Conservation (phyloP, 225 moss, liverwort and hornwort species). For the Bryoerythrophyllum caledonicum region DNA sequence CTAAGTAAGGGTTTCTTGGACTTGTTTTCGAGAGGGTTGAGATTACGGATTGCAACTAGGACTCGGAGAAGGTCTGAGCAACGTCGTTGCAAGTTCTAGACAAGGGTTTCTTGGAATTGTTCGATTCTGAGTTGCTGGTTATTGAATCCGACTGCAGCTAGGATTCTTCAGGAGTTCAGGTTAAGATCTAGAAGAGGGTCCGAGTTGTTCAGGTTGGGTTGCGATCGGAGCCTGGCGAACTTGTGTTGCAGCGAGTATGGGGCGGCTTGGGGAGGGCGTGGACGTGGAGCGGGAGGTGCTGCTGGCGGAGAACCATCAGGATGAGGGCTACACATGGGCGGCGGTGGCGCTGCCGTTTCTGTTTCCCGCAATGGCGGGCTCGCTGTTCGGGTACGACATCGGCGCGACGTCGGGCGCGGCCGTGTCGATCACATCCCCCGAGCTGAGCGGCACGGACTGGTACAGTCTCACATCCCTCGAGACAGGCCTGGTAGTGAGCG, state of each 20-base stretch:
- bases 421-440: conserved; percentile 62
- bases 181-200: background rate
- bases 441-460: conserved; percentile 83
- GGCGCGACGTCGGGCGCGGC: conserved; percentile 92
- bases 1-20: background rate
- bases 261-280: background rate
- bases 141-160: background rate
- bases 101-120: background rate
- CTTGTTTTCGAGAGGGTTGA: background rate
- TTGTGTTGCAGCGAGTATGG: conserved; percentile 29
- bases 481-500: conserved; percentile 87
- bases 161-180: background rate
- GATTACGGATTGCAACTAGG: no score
- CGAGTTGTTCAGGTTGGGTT: background rate
- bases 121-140: background rate
- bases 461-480: conserved; percentile 63
- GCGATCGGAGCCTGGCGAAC: no score
- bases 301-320: background rate
- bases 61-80: no score
- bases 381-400: conserved; percentile 86
- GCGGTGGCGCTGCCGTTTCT: conserved; percentile 70
- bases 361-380: conserved; percentile 80
- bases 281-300: conserved; percentile 36
- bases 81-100: no score
- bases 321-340: conserved; percentile 32